Base-by-base conservation (phyloP, 2,329 filamentous ascomycete genomes). In the Fusarium begoniae region DNA sequence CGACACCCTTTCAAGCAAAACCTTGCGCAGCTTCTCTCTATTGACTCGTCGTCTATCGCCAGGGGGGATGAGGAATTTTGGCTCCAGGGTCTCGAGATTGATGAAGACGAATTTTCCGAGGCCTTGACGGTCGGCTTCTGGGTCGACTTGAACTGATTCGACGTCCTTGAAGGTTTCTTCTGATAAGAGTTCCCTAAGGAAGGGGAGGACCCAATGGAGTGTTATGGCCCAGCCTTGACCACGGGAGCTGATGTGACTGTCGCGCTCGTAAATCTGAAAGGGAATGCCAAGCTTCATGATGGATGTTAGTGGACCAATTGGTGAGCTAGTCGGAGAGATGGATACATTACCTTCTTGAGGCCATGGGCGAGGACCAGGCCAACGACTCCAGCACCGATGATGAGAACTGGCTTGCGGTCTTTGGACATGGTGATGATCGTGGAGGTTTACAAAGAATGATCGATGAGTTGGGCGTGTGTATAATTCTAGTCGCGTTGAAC, bases 171-270 rank as follows among this genome's bases (percentile, higher is more conserved):
- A 66, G 0, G 59, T 12, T 2, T 66, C 59, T 11, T 64, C 59
- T 1, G 63, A 66, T 8, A 66, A 18, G 20, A 66, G 63, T 6
- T 66, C 59, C 13, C 47, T 26, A 0, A 66, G 63, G 3, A 66
- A 66, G 4, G 63, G 59, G 4, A 66, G 63, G 2, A 66, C 60
- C 63, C 63, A 66, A 22, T 66, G 63, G 14, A 66, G 63, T 4
- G 63, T 66, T 41, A 66, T 66, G 3, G 63, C 63, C 63, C 63
- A 66, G 41, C 63, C 63, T 35, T 65, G 59, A 3, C 60, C 59
- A 2, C 63, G 63, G 9, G 60, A 55, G 8, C 38, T 43, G 22
- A 65, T 56, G 6, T 64, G 59, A 0, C 40, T 56, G 17, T 66
- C 63, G 13, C 63, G 63, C 17, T 66, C 63, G n/a, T 64, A 66